phyloP scores from a whole-genome alignment of 2,329 filamentous ascomycete genomes.

The Xylaria sp. region DNA sequence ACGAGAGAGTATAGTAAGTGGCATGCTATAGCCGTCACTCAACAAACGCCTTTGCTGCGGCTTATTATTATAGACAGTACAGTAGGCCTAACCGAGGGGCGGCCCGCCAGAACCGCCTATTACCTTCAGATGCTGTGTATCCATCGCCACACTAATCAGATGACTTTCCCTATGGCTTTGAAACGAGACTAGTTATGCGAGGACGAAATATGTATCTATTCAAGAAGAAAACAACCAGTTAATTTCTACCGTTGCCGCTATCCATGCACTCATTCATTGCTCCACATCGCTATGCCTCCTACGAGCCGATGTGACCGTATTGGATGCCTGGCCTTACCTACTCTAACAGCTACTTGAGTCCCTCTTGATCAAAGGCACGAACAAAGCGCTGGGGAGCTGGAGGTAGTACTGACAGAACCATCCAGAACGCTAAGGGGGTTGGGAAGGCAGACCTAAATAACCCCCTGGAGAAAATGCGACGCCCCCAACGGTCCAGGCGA shows the following conservation, averaged over 20 bases:
- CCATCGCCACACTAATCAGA: not conserved
- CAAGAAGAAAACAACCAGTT: not conserved
- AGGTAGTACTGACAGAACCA: not conserved
- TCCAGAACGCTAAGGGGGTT: not conserved
- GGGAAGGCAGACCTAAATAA: not conserved
- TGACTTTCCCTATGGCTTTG: not conserved
- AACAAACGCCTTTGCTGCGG: not conserved
- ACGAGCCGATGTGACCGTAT: not conserved
- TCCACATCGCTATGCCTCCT: not conserved
- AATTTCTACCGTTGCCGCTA: not conserved
- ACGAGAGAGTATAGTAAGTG: too few relatives aligned
- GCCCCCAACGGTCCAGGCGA: not conserved
- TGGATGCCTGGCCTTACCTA: too few relatives aligned
- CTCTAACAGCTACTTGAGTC: not conserved
- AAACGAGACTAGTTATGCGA: not conserved
- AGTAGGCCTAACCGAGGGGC: not conserved
- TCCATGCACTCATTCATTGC: not conserved
- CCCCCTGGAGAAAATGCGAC: not conserved
- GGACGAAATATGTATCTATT: not conserved
- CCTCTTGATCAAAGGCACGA: not conserved
- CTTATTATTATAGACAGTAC: not conserved
- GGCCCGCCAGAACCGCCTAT: not conserved
- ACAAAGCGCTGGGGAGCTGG: not conserved
- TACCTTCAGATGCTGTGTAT: not conserved
- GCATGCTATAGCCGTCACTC: not conserved